phyloP scores from a whole-genome alignment of 768 basidiomycete species.

The Suillus subluteus region DNA sequence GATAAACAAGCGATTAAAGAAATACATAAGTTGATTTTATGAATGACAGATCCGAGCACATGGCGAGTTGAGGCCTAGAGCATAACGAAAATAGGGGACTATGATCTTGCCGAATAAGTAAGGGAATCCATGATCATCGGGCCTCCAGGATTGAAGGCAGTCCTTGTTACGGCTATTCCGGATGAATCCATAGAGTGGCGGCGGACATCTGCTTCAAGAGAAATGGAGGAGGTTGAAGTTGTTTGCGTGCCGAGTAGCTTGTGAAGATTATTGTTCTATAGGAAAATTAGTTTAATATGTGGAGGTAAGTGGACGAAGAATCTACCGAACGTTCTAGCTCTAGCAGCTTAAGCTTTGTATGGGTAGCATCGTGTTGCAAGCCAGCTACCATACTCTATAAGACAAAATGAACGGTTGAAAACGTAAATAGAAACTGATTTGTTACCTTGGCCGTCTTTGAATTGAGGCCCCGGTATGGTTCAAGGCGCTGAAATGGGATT shows the following conservation, averaged over 20 bases:
- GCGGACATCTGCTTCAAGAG: constrained; percentile 36
- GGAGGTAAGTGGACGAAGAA: constrained; percentile 18
- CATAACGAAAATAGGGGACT: background rate
- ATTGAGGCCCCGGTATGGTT: constrained; percentile 71
- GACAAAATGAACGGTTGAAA: background rate
- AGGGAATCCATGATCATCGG: constrained; percentile 5
- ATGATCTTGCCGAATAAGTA: background rate
- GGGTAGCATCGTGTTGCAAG: constrained; percentile 65
- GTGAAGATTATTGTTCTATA: constrained; percentile 35
- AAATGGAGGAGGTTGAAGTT: constrained; percentile 25
- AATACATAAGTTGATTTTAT: background rate
- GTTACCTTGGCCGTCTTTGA: constrained; percentile 74
- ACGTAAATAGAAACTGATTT: background rate
- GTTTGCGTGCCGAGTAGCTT: constrained; percentile 34
- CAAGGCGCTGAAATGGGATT: constrained; percentile 57
- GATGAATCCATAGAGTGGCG: constrained; percentile 37
- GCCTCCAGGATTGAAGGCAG: background rate
- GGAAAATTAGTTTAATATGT: background rate
- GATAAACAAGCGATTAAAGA: constrained; percentile 4
- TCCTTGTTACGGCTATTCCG: constrained; percentile 31
- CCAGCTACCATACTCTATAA: constrained; percentile 69
- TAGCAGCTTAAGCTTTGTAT: constrained; percentile 62
- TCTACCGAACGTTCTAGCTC: constrained; percentile 72
- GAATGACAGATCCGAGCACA: background rate
- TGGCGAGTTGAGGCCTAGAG: background rate